Percentiles rank a stretch among this genome's conserved stretches.
These are phyloP conservation scores for Calocera cornea DNA, from an alignment of 768 basidiomycete genomes.

Conservation along the genomic window DNA sequence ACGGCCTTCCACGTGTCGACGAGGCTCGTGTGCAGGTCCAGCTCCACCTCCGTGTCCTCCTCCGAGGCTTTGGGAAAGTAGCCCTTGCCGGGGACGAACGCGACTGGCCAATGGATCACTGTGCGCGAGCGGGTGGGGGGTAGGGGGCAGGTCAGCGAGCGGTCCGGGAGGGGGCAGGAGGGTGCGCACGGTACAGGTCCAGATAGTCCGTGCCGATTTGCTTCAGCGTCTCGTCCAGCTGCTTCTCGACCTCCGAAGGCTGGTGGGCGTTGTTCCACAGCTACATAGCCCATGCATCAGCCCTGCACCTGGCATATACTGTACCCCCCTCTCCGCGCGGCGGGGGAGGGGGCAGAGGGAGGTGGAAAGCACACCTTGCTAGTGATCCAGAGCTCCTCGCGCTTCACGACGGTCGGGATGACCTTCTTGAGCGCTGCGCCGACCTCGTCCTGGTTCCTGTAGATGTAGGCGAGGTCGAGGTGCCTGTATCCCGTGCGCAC, in stretches of 20 bases:
- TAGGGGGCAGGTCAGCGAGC: too few species aligned
- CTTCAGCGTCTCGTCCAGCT: slow-evolving; percentile 59
- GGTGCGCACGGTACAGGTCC: slow-evolving; percentile 65
- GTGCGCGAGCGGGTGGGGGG: too few species aligned
- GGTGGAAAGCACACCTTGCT: slow-evolving; percentile 11
- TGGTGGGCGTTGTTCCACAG: slow-evolving; percentile 68
- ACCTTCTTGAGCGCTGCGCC: slow-evolving; percentile 63
- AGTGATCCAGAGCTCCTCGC: slow-evolving; percentile 50
- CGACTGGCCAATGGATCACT: slow-evolving; percentile 74
- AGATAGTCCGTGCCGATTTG: slow-evolving; percentile 65
- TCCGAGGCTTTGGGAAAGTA: slow-evolving; percentile 32
- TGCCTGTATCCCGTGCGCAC: slow-evolving; percentile 68
- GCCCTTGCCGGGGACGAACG: slow-evolving; percentile 46
- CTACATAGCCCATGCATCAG: slow-evolving; percentile 37
- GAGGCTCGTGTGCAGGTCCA: slow-evolving; percentile 48
- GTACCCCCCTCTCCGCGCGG: too few species aligned
- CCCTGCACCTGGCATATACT: too few species aligned
- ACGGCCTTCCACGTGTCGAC: slow-evolving; percentile 76
- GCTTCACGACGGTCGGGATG: slow-evolving; percentile 60
- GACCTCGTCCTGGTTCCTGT: slow-evolving; percentile 67
- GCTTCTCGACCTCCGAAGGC: slow-evolving; percentile 52
- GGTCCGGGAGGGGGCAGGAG: too few species aligned
- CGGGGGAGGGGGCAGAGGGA: too few species aligned
- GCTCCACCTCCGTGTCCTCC: slow-evolving; percentile 32
- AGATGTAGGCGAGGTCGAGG: slow-evolving; percentile 70